Evolutionary conservation across 495 filamentous ascomycete species (phyloP).

Genomic region (Chlorociboria aeruginascens): DNA sequence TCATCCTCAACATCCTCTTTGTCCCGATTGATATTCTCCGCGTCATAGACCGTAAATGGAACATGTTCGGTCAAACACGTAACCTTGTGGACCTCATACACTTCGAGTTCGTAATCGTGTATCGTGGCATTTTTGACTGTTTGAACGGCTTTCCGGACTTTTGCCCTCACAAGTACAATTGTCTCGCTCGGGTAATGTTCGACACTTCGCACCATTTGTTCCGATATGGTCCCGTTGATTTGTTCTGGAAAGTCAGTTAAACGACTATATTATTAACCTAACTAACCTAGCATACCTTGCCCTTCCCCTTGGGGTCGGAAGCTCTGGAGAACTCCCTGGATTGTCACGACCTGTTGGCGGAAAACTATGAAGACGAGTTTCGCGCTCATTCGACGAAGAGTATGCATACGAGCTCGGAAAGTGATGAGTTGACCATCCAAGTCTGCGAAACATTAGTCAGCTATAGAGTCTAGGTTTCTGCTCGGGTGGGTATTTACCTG

Average conservation of each 20-base stretch:
- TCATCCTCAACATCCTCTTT: conserved; percentile 15
- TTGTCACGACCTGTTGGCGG: conserved; percentile 43
- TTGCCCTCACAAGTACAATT: conserved; percentile 66
- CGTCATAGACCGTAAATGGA: conserved; percentile 28
- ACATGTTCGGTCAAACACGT: conserved; percentile 30
- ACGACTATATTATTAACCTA: not conserved
- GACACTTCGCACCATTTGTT: conserved; percentile 84
- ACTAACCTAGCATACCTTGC: conserved; percentile 7
- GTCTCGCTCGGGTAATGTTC: conserved; percentile 68
- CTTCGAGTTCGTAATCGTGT: conserved; percentile 63
- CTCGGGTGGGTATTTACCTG: conserved; percentile 4
- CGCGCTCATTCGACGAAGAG: conserved; percentile 70
- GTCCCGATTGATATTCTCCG: conserved; percentile 19
- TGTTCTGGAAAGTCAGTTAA: not conserved
- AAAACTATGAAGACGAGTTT: conserved; percentile 76
- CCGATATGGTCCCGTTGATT: conserved; percentile 13
- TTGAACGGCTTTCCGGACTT: conserved; percentile 62
- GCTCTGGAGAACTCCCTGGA: conserved; percentile 65
- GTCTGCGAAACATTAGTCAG: conserved; percentile 19
- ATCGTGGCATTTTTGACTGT: conserved; percentile 69
- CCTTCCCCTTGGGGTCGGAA: conserved; percentile 33
- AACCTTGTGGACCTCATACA: conserved; percentile 67
- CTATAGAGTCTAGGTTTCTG: conserved; percentile 9
- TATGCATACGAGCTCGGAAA: conserved; percentile 78
- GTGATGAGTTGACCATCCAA: conserved; percentile 52